Base-by-base conservation (phyloP, 352 stramenopile species). In the Pythium brachiatum region DNA sequence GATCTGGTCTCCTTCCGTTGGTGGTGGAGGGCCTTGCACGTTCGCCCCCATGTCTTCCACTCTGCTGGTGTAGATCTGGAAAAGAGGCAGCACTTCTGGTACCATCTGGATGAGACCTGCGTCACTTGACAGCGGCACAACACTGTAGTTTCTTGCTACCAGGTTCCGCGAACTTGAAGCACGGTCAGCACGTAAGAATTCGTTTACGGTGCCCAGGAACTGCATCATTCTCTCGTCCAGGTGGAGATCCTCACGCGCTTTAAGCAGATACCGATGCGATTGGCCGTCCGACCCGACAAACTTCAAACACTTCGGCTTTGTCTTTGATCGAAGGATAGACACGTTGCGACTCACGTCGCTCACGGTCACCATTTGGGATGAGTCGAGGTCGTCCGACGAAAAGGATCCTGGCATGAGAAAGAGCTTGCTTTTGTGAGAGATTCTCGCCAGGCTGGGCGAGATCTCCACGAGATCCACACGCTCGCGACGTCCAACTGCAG, bases 221-320 rank as follows among this genome's bases (percentile, higher is more conserved):
- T 97, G 90, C 90, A 97, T 97, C 51, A 97, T 82, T 6, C 90
- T 79, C 61, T 96, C 87, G 60, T 97, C 90, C 23, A 97, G 73
- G 20, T 86, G 86, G 29, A 97, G 68, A 61, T 97, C 90, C 69
- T 97, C 90, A 18, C 83, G 72, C 3, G 88, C 85, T 53, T 97
- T 96, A 1, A 97, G 70, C 47, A 97, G 62, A 51, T 95, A 96
- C 16, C 79, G 85, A 66, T 94, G 85, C 23, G 53, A 64, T 56
- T 74, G 60, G 1, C 90, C 90, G 57, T 96, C 75, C 1, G 79
- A 91, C 25, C 86, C 89, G 21, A 88, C 60, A 15, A 97, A 82
- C 51, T 79, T 76, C 39, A 97, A 55, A 6, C 78, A 84, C 53
- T 97, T 97, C 0, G 90, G 90, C 43, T 91, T 93, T 1, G 86